phyloP scores from a whole-genome alignment of 805 yeast species.

The Yarrowia osloensis region DNA sequence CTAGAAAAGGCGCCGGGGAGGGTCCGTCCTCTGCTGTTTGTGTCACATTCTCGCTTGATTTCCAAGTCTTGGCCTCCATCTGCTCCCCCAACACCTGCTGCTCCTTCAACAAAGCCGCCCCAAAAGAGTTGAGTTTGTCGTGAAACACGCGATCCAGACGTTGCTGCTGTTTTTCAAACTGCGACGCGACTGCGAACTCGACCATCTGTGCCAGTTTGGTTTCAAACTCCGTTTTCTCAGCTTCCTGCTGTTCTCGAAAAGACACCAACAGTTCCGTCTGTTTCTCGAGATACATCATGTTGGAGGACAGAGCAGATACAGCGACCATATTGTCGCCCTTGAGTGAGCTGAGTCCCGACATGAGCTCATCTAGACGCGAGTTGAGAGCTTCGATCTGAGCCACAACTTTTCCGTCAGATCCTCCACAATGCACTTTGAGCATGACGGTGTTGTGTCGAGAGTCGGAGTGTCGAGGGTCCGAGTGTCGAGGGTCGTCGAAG shows the following conservation, averaged over 20 bases:
- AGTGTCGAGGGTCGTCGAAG: neutral
- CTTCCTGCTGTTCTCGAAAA: constrained; percentile 10
- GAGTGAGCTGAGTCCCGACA: neutral
- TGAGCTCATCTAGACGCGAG: neutral
- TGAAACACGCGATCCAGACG: neutral
- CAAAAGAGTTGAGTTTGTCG: constrained; percentile 11
- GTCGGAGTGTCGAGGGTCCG: neutral
- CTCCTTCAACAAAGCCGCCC: neutral
- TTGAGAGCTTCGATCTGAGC: neutral
- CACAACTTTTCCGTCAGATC: neutral
- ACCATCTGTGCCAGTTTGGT: neutral
- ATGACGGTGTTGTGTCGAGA: neutral
- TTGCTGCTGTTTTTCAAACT: neutral
- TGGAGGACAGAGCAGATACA: neutral
- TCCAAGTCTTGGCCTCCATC: neutral
- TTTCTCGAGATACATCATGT: constrained; percentile 17
- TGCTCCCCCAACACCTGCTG: neutral
- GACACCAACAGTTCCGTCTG: constrained; percentile 25
- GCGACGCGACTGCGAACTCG: neutral
- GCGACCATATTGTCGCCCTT: constrained; percentile 23
- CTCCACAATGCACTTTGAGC: neutral
- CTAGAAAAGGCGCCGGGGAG: neutral
- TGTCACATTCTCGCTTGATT: neutral
- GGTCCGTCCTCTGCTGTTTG: neutral
- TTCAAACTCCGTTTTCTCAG: neutral